Evolutionary conservation across 2,329 filamentous ascomycete genomes (phyloP).

Genomic region (Fusarium clavum): DNA sequence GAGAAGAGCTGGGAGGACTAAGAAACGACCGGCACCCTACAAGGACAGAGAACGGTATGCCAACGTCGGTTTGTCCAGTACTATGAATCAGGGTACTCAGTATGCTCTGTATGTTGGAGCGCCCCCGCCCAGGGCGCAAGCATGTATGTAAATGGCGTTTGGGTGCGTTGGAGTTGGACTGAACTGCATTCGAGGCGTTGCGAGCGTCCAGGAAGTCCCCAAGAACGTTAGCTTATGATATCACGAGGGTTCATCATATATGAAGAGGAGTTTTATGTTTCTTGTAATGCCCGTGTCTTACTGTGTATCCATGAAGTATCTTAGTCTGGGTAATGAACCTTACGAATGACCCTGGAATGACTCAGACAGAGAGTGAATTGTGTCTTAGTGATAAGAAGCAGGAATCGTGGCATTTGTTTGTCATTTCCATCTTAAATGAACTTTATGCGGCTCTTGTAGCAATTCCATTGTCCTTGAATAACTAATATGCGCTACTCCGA

Average conservation of each 20-base stretch:
- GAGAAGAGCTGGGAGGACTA: conserved; percentile 99
- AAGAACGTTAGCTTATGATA: conserved; percentile 42
- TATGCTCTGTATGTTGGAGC: conserved; percentile 12
- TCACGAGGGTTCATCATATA: conserved; percentile 38
- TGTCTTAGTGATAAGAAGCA: conserved; percentile 16
- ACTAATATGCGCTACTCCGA: background rate
- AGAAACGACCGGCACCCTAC: conserved; percentile 17
- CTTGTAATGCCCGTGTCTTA: conserved; percentile 13
- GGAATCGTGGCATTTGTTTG: conserved; percentile 23
- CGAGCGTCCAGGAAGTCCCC: conserved; percentile 36
- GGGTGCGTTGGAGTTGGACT: conserved; percentile 49
- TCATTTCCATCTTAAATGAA: conserved; percentile 9
- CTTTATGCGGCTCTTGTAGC: background rate
- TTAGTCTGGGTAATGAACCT: background rate
- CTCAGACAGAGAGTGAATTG: background rate
- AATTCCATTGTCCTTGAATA: background rate
- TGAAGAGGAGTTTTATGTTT: conserved; percentile 44
- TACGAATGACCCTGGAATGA: background rate
- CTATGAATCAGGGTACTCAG: conserved; percentile 30
- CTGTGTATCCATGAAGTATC: background rate
- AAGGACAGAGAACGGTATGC: conserved; percentile 37
- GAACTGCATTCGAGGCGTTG: conserved; percentile 50
- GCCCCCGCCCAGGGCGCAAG: conserved; percentile 5
- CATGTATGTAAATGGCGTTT: conserved; percentile 48
- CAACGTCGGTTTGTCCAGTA: conserved; percentile 38